Conservation (phyloP, 805 yeast genomes). For the Pichia thaimueangensis region DNA sequence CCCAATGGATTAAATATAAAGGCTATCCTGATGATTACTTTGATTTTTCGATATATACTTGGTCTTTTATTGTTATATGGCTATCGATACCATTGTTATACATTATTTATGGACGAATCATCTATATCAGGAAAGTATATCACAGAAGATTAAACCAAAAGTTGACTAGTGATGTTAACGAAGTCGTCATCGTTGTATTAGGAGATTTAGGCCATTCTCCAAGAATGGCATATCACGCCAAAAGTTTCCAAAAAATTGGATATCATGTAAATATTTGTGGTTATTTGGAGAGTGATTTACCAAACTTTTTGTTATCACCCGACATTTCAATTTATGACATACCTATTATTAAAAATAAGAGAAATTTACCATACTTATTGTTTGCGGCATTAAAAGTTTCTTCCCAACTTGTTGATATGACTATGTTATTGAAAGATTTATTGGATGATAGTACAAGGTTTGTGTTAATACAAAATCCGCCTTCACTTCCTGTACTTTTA, state of each 20-base stretch:
- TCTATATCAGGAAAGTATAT: conserved; percentile 16
- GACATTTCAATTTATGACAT: conserved; percentile 42
- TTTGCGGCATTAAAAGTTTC: conserved; percentile 57
- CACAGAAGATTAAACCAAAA: conserved; percentile 11
- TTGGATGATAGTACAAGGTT: conserved; percentile 57
- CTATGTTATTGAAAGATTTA: conserved; percentile 42
- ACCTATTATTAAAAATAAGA: conserved; percentile 33
- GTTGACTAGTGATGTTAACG: conserved; percentile 29
- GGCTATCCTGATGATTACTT: conserved; percentile 23
- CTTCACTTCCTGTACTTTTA: conserved; percentile 76
- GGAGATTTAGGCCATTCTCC: conserved; percentile 97
- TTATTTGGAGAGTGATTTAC: conserved; percentile 54
- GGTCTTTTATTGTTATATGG: conserved; percentile 42
- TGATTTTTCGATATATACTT: conserved; percentile 34
- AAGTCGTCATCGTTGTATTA: conserved; percentile 72
- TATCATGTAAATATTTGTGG: conserved; percentile 83
- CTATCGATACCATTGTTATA: conserved; percentile 41
- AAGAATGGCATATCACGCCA: conserved; percentile 86
- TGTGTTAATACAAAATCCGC: conserved; percentile 85
- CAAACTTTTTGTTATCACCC: conserved; percentile 44
- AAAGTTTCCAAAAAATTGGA: conserved; percentile 62
- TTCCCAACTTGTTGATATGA: conserved; percentile 45
- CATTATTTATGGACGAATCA: conserved; percentile 33
- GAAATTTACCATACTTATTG: conserved; percentile 43
- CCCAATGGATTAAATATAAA: conserved; percentile 18